Conservation (phyloP, 352 stramenopile species). For the Globisporangium cederbergense region DNA sequence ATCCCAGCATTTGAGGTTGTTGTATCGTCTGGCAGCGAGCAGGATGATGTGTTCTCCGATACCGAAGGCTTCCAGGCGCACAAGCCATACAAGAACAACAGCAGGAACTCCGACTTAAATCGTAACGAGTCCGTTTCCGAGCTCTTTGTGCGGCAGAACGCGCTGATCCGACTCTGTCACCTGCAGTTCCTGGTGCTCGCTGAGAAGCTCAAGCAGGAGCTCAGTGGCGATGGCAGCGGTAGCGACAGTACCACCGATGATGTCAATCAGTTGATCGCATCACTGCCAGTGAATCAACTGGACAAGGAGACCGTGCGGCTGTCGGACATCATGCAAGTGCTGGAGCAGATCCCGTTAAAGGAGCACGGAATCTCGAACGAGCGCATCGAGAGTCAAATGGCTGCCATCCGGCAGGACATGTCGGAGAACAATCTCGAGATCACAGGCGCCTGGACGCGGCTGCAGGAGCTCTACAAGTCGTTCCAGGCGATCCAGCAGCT, state of each 20-base stretch:
- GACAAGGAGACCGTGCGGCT: slow-evolving; percentile 12
- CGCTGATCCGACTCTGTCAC: slow-evolving; percentile 37
- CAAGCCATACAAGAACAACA: background rate
- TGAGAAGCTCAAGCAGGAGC: slow-evolving; percentile 47
- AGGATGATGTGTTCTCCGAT: background rate
- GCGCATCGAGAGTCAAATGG: slow-evolving; percentile 27
- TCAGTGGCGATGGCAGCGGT: slow-evolving; percentile 21
- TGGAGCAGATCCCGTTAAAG: slow-evolving; percentile 35
- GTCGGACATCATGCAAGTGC: slow-evolving; percentile 20
- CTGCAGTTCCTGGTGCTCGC: slow-evolving; percentile 39
- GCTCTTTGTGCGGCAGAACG: slow-evolving; percentile 21
- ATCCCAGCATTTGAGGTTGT: background rate
- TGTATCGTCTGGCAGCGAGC: slow-evolving; percentile 1
- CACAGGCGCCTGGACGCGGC: slow-evolving; percentile 22
- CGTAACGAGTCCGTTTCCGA: background rate
- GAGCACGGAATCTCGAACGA: slow-evolving; percentile 26
- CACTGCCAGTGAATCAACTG: slow-evolving; percentile 18
- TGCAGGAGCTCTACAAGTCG: slow-evolving; percentile 40
- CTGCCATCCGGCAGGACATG: slow-evolving; percentile 24
- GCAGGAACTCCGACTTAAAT: background rate
- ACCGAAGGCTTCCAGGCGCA: background rate
- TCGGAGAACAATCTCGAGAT: slow-evolving; percentile 22
- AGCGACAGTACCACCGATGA: slow-evolving; percentile 9
- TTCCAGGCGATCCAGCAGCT: slow-evolving; percentile 39
- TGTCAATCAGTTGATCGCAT: slow-evolving; percentile 26